Evolutionary conservation across 148 eudicot species (phyloP).

Genomic region (Chenopodium berlandieri): DNA sequence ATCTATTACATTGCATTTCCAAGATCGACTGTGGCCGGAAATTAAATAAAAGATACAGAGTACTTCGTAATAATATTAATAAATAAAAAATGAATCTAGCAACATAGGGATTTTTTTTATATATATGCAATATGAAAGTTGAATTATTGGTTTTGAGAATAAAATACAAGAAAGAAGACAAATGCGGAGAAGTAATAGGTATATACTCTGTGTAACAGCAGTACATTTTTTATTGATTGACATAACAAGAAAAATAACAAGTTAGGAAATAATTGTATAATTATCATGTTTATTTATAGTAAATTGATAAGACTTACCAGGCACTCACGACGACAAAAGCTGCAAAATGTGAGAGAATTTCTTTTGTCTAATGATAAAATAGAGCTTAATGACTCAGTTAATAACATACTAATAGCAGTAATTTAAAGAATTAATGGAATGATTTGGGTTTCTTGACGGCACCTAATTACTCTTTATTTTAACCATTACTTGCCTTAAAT

Average conservation of each 20-base stretch:
- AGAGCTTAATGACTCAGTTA: constrained; percentile 19
- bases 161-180: neutral
- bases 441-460: constrained; percentile 15
- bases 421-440: neutral
- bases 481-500: constrained; percentile 10
- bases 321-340: constrained; percentile 12
- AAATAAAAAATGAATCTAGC: too few species aligned
- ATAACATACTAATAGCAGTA: constrained; percentile 4
- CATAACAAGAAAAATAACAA: constrained; percentile 9
- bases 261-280: neutral
- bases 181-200: neutral
- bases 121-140: too few species aligned
- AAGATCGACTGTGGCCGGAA: too few species aligned
- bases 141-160: neutral
- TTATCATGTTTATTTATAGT: constrained; percentile 12
- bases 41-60: too few species aligned
- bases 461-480: neutral
- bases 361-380: neutral
- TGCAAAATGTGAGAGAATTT: neutral
- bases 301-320: constrained; percentile 14
- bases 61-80: too few species aligned
- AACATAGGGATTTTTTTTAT: neutral
- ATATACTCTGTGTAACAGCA: neutral
- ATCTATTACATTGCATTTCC: too few species aligned
- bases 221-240: constrained; percentile 3